Evolutionary conservation across 345 rosid genomes (phyloP).

Genomic region (Nasturtium officinale): DNA sequence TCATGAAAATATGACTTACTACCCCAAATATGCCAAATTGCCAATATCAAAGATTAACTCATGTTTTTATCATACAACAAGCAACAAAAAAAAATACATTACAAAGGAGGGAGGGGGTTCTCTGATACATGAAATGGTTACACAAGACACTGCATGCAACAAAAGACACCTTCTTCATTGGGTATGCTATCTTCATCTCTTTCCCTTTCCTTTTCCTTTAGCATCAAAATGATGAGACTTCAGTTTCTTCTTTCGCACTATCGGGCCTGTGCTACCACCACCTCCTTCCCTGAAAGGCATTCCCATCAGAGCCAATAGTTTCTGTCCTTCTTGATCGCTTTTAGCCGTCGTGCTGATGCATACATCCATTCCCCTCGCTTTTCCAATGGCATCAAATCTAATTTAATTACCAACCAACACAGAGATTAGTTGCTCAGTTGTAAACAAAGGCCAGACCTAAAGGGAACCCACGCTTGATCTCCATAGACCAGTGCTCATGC

Average conservation of each 20-base stretch:
- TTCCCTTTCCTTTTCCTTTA: constrained; percentile 57
- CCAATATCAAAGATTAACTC: constrained; percentile 2
- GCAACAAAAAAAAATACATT: constrained; percentile 30
- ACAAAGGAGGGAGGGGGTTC: constrained; percentile 1
- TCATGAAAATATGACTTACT: background rate
- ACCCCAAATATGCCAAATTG: background rate
- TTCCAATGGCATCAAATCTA: constrained; percentile 63
- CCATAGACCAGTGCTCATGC: background rate
- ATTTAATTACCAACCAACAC: constrained; percentile 5
- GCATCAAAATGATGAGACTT: constrained; percentile 79
- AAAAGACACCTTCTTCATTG: background rate
- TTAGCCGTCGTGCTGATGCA: constrained; percentile 87
- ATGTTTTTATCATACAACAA: background rate
- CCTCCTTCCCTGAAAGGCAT: constrained; percentile 89
- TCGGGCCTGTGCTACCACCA: constrained; percentile 36
- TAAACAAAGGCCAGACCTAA: background rate
- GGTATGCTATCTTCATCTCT: constrained; percentile 47
- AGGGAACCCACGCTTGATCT: background rate
- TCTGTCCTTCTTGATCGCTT: constrained; percentile 78
- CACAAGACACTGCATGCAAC: constrained; percentile 23
- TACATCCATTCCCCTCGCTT: constrained; percentile 88
- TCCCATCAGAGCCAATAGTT: constrained; percentile 83
- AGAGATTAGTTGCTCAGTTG: background rate
- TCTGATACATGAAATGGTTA: constrained; percentile 20
- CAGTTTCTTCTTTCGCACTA: constrained; percentile 73